These are phyloP conservation scores for Trapa bicornis DNA, from an alignment of 345 rosid genomes.

Conservation along the genomic window DNA sequence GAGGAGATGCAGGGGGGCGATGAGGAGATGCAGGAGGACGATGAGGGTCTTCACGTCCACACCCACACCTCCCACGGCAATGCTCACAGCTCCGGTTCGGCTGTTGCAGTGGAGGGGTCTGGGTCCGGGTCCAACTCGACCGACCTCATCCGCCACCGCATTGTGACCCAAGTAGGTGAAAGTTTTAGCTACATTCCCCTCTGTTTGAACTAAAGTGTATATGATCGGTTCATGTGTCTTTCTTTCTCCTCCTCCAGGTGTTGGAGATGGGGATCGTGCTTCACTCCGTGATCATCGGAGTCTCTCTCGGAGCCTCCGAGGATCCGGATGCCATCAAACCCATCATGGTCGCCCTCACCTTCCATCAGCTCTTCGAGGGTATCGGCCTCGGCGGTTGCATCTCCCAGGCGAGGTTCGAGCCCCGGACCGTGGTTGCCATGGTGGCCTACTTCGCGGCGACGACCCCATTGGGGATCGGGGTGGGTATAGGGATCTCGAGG, in stretches of 20 bases:
- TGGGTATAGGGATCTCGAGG: constrained; percentile 41
- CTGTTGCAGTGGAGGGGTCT: constrained; percentile 1
- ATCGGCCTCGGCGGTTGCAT: constrained; percentile 23
- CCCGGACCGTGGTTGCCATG: constrained; percentile 26
- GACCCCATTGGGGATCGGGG: constrained; percentile 41
- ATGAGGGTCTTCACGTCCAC: constrained; percentile 30
- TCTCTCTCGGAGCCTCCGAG: constrained; percentile 20
- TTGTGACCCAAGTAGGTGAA: constrained; percentile 23
- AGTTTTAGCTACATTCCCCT: too few species aligned
- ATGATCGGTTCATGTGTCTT: too few species aligned
- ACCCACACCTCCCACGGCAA: constrained; percentile 28
- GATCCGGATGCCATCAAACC: constrained; percentile 19
- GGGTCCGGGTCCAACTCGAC: constrained; percentile 6
- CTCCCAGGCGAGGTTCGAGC: constrained; percentile 36
- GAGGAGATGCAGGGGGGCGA: constrained; percentile 18
- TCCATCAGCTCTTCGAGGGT: constrained; percentile 28
- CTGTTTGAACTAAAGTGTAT: too few species aligned
- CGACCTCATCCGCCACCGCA: constrained; percentile 19
- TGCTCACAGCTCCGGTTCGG: constrained; percentile 23
- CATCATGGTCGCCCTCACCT: constrained; percentile 18
- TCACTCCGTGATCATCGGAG: constrained; percentile 27
- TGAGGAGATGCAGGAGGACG: constrained; percentile 14
- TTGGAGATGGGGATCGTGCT: constrained; percentile 28
- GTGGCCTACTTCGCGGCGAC: constrained; percentile 37
- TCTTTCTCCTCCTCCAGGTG: constrained; percentile 7